Evolutionary conservation across 2,329 filamentous ascomycete species (phyloP).

Genomic region (Scleromitrula shiraiana): DNA sequence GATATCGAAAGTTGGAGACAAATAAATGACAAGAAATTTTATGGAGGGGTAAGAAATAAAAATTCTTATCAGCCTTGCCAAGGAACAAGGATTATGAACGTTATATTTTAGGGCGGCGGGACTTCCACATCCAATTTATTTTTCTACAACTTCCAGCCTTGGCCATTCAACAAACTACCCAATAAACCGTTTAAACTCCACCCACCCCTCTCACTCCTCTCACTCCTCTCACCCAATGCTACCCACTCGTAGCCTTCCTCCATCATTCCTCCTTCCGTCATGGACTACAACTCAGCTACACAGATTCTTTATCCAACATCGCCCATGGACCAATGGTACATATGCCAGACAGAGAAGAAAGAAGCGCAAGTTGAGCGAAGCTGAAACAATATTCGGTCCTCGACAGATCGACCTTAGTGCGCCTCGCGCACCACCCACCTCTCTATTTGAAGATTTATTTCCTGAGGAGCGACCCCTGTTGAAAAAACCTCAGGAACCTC

Average conservation of each 20-base stretch:
- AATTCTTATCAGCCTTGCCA: neutral
- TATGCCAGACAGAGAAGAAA: neutral
- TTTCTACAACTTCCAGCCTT: constrained; percentile 6
- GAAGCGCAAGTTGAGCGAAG: neutral
- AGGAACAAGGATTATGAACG: neutral
- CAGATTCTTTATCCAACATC: constrained; percentile 5
- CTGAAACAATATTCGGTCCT: constrained; percentile 2
- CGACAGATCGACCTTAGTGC: neutral
- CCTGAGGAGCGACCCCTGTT: neutral
- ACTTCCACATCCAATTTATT: neutral
- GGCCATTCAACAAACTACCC: neutral
- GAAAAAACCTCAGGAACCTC: no score
- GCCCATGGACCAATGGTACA: neutral
- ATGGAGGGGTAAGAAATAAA: neutral
- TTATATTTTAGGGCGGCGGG: neutral
- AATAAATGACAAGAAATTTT: neutral
- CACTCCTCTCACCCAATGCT: no score
- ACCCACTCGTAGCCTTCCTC: constrained; percentile 34
- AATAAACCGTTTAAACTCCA: neutral
- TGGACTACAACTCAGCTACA: constrained; percentile 32
- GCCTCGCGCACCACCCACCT: constrained; percentile 12
- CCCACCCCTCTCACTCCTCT: constrained; percentile 2
- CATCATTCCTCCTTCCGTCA: constrained; percentile 36
- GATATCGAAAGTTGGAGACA: neutral
- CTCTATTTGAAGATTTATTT: constrained; percentile 31